These are phyloP conservation scores for Rhodotorula mucilaginosa DNA, from an alignment of 1,284 basidiomycete species.

Conservation along the genomic window DNA sequence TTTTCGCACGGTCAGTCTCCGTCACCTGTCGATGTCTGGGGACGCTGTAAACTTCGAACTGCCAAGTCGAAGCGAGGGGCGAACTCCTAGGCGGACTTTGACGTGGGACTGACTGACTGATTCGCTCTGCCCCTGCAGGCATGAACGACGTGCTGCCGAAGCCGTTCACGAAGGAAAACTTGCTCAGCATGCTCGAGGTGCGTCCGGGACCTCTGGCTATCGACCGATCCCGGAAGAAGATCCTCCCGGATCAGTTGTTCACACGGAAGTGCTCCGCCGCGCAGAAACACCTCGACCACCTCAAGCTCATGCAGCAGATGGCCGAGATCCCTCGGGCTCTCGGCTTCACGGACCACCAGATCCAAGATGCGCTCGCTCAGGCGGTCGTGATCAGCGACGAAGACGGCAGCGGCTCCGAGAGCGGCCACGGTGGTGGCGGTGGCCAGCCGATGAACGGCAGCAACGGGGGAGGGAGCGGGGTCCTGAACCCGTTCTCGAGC, in stretches of 20 bases:
- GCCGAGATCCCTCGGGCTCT: slow-evolving; percentile 66
- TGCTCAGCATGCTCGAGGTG: slow-evolving; percentile 87
- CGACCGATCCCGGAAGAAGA: neutral
- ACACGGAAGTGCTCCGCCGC: neutral
- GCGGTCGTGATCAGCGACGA: slow-evolving; percentile 24
- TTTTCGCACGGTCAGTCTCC: slow-evolving; percentile 64
- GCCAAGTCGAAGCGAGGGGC: slow-evolving; percentile 68
- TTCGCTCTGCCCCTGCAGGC: slow-evolving; percentile 52
- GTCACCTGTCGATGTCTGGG: neutral
- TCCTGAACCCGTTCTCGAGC: slow-evolving; percentile 40
- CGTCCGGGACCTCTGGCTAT: slow-evolving; percentile 38
- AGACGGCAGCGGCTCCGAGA: slow-evolving; percentile 3
- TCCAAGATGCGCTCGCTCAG: slow-evolving; percentile 40
- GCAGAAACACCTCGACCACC: slow-evolving; percentile 87
- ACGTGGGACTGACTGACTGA: neutral
- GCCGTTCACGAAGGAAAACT: slow-evolving; percentile 88
- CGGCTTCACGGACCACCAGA: slow-evolving; percentile 58
- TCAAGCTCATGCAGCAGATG: slow-evolving; percentile 84
- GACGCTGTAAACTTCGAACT: slow-evolving; percentile 52
- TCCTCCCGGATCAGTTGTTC: neutral
- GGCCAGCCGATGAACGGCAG: slow-evolving; percentile 1
- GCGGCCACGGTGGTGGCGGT: neutral
- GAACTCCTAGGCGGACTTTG: neutral
- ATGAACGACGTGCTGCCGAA: slow-evolving; percentile 99
- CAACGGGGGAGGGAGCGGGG: slow-evolving; percentile 2